phyloP scores from a whole-genome alignment of 805 yeast species.

The Alloascoidea africana region DNA sequence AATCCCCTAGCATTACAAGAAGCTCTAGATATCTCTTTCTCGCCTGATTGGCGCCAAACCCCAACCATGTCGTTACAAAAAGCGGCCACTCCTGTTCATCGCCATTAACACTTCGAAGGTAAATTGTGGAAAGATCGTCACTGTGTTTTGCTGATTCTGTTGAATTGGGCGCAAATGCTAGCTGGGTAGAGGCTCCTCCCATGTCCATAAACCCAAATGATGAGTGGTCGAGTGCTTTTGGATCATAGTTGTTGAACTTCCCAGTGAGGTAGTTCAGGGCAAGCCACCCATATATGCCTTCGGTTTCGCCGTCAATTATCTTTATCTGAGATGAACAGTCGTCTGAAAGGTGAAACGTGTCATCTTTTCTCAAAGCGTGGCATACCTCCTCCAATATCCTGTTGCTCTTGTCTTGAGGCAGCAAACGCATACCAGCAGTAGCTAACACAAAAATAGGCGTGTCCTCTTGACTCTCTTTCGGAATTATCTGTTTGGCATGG shows the following conservation, averaged over 20 bases:
- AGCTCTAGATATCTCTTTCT: slow-evolving; percentile 53
- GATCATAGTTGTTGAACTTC: slow-evolving; percentile 34
- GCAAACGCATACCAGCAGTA: slow-evolving; percentile 91
- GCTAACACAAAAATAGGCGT: slow-evolving; percentile 90
- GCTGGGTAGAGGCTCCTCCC: slow-evolving; percentile 98
- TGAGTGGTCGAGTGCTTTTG: slow-evolving; percentile 21
- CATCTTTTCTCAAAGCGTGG: slow-evolving; percentile 30
- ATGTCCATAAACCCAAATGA: slow-evolving; percentile 94
- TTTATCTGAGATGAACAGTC: slow-evolving; percentile 61
- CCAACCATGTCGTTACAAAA: slow-evolving; percentile 93
- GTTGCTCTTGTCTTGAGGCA: slow-evolving; percentile 37
- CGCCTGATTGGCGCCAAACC: slow-evolving; percentile 95
- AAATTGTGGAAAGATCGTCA: slow-evolving; percentile 59
- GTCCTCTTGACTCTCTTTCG: slow-evolving; percentile 35
- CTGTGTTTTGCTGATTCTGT: slow-evolving; percentile 48
- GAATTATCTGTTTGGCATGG: slow-evolving; percentile 60
- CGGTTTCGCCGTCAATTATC: slow-evolving; percentile 87
- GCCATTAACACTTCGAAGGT: slow-evolving; percentile 58
- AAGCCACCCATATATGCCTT: slow-evolving; percentile 93
- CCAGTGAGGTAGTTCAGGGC: slow-evolving; percentile 77
- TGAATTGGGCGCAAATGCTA: slow-evolving; percentile 73
- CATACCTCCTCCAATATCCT: slow-evolving; percentile 50
- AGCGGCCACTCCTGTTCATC: slow-evolving; percentile 62
- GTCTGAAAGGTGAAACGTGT: slow-evolving; percentile 36
- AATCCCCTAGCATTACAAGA: slow-evolving; percentile 15